Evolutionary conservation across 768 basidiomycete species (phyloP), one percentile per base, ranked within the genome.

Genomic region (Lentinula aciculospora): DNA sequence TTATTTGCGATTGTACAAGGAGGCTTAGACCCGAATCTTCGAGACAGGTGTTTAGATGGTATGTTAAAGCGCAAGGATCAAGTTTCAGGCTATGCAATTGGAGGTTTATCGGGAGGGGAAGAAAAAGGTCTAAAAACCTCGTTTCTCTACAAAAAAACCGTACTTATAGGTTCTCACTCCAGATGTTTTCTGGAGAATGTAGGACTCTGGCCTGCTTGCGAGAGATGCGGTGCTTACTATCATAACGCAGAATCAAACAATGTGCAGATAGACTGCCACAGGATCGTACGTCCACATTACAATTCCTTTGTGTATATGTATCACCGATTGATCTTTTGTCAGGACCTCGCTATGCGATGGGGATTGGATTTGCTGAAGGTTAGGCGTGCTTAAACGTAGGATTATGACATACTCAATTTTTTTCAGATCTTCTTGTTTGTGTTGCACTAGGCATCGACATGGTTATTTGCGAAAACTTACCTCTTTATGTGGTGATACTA

Each of bases 1-100:
- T 76, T 96, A 3, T 96, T 96, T 65, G 94, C 94, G 1, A 96
- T 96, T 56, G 84, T 95, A 8, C 93, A 96, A 71, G 93, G 93
- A 32, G 93, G 93, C 2, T 76, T 96, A 21, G 85, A 92, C 62
- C 76, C 80, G 21, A 68, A 67, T 0, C 80, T 96, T 39, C 81
- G 93, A 40, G 83, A 89, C 61, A 77, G 79, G 59, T 96, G 92
- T 68, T 67, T 94, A 10, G 81, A 86, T 56, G 88, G 87, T 53
- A 95, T 96, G 92, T 73, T 92, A 34, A 78, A 83, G 58, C 79
- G 93, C 36, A 86, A 79, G 63, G 78, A 86, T 59, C 72, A 72
- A n/a, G 84, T 95, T 3, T 84, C 92, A n/a, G 93, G 94, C 1
- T 95, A 89, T 68, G 93, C 93, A 7, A 89, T 96, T 57, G 94